These are phyloP conservation scores for Chenopodium album DNA, from an alignment of 148 eudicot species.

Conservation along the genomic window DNA sequence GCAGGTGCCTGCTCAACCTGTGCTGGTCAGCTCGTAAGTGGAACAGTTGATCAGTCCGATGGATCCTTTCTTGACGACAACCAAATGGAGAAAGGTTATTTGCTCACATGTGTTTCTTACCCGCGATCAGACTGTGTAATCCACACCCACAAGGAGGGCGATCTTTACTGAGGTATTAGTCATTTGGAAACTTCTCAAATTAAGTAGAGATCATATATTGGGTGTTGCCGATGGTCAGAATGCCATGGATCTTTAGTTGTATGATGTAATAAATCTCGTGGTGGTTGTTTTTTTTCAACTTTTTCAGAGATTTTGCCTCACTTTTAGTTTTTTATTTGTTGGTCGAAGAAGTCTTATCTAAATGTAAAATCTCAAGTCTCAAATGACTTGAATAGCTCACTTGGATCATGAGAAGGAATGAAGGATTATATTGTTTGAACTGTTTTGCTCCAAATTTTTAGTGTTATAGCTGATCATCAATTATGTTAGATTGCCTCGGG, in stretches of 20 bases:
- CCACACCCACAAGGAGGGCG: conserved; percentile 77
- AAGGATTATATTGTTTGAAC: background rate
- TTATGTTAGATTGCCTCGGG: no score
- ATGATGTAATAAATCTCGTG: conserved; percentile 7
- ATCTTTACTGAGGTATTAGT: conserved; percentile 45
- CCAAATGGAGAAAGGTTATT: conserved; percentile 59
- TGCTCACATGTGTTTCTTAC: conserved; percentile 76
- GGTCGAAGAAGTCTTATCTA: background rate
- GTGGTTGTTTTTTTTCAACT: background rate
- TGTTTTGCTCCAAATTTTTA: background rate
- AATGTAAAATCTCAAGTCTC: background rate
- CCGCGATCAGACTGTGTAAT: conserved; percentile 68
- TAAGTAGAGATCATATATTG: background rate
- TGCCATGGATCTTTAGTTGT: conserved; percentile 6
- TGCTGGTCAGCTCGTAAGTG: conserved; percentile 55
- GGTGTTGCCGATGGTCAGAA: background rate
- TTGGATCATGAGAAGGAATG: background rate
- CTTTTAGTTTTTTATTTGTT: background rate
- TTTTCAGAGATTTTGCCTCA: background rate
- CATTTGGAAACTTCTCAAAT: no score
- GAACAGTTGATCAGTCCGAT: conserved; percentile 81
- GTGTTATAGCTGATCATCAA: no score
- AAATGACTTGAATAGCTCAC: background rate
- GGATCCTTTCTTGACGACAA: conserved; percentile 82
- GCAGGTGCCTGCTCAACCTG: conserved; percentile 94